phyloP scores from a whole-genome alignment of 2,329 filamentous ascomycete species.

The Aspergillus latus region DNA sequence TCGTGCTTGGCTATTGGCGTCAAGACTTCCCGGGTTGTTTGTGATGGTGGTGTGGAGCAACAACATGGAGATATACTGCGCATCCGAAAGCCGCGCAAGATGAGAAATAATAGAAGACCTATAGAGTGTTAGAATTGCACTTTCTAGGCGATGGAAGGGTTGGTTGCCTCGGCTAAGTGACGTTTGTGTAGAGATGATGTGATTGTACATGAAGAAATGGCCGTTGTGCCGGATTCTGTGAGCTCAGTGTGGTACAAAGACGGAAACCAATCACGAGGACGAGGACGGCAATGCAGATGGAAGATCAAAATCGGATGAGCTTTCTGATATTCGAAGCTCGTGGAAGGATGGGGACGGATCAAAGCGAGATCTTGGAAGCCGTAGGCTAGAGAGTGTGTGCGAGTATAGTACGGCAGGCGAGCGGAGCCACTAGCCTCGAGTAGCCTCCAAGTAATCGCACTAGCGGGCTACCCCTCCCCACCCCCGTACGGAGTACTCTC shows the following conservation, averaged over 20 bases:
- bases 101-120: background rate
- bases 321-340: background rate
- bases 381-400: background rate
- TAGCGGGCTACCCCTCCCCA: constrained; percentile 25
- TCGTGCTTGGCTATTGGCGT: constrained; percentile 19
- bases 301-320: background rate
- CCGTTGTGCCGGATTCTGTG: background rate
- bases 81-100: constrained; percentile 1
- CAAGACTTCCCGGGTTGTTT: constrained; percentile 8
- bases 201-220: background rate
- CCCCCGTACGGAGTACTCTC: constrained; percentile 17
- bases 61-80: constrained; percentile 1
- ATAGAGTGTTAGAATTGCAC: constrained; percentile 1
- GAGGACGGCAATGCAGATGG: background rate
- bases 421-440: constrained; percentile 5
- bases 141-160: constrained; percentile 1
- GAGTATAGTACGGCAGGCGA: constrained; percentile 3
- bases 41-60: constrained; percentile 7
- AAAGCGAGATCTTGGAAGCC: background rate
- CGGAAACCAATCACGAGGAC: constrained; percentile 5
- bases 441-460: background rate
- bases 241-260: background rate
- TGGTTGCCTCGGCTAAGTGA: background rate
- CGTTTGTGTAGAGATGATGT: constrained; percentile 3
- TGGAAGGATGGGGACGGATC: background rate